A percentile compares a stretch with the other conserved stretches of the same genome.
These are phyloP conservation scores for Nadsonia commutata DNA, from an alignment of 1,139 yeast species.

Conservation along the genomic window DNA sequence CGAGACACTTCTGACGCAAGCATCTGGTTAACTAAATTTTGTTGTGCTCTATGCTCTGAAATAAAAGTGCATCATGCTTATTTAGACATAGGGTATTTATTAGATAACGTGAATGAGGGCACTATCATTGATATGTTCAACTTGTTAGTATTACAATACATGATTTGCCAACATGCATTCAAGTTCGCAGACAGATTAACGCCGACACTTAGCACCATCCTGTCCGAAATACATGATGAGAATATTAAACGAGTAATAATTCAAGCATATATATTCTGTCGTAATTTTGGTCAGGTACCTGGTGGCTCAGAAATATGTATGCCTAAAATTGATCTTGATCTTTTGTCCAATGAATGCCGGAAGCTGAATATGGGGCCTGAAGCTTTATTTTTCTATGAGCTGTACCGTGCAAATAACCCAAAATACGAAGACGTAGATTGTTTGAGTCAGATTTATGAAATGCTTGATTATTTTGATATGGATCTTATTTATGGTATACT, in stretches of 20 bases:
- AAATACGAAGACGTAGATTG: neutral
- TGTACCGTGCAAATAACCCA: slow-evolving; percentile 8
- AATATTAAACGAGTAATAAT: slow-evolving; percentile 12
- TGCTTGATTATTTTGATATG: slow-evolving; percentile 47
- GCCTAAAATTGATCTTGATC: slow-evolving; percentile 4
- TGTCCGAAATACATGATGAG: neutral
- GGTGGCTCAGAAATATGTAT: slow-evolving; percentile 3
- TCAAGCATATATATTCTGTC: slow-evolving; percentile 2
- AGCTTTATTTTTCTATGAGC: slow-evolving; percentile 11
- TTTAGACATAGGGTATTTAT: neutral
- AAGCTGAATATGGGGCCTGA: slow-evolving; percentile 6
- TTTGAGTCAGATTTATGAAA: slow-evolving; percentile 28
- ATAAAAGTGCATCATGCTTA: neutral
- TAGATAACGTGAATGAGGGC: neutral
- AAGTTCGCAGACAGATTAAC: neutral
- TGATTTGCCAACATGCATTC: neutral
- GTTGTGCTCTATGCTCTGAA: neutral
- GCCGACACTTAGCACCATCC: neutral
- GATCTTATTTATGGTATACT: slow-evolving; percentile 40
- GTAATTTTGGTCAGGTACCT: neutral
- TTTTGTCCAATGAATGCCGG: slow-evolving; percentile 9
- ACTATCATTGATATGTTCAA: neutral
- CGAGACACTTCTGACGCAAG: neutral
- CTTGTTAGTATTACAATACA: neutral
- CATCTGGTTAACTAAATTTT: neutral